Percentiles rank a stretch among this genome's conserved stretches.
These are phyloP conservation scores for Nymphaea colorata DNA, from an alignment of 164 flowering plant species.

Conservation along the genomic window DNA sequence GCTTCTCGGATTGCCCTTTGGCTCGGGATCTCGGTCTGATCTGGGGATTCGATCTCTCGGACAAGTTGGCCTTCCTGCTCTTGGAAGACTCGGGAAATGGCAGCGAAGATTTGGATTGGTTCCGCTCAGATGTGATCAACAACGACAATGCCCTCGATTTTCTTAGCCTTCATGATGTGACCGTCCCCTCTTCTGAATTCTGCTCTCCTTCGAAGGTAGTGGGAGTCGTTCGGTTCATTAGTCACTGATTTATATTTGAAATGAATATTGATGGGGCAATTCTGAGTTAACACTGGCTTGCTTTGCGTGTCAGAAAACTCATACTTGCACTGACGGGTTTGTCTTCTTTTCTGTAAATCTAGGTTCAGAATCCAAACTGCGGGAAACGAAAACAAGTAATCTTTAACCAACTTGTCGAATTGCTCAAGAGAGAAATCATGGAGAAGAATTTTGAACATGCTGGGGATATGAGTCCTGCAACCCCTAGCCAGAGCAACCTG, in stretches of 20 bases:
- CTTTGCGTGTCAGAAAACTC: neutral
- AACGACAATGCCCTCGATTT: neutral
- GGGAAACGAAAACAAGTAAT: conserved; percentile 54
- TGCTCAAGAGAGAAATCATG: conserved; percentile 24
- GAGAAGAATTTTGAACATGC: conserved; percentile 3
- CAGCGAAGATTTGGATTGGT: neutral
- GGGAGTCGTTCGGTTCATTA: no score
- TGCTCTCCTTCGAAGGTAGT: neutral
- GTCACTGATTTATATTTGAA: no score
- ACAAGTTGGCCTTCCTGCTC: conserved; percentile 4
- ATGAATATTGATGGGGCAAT: no score
- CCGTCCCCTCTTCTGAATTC: neutral
- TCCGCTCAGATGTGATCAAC: neutral
- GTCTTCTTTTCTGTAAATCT: neutral
- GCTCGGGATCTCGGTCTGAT: conserved; percentile 31
- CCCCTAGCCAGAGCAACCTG: conserved; percentile 13
- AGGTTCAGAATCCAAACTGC: conserved; percentile 19
- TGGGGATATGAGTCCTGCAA: conserved; percentile 17
- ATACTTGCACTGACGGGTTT: neutral
- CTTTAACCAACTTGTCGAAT: conserved; percentile 49
- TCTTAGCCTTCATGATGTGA: neutral
- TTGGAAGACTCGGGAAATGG: neutral
- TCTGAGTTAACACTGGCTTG: no score
- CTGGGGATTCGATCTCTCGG: conserved; percentile 45
- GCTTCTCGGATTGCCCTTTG: conserved; percentile 60